Conservation (phyloP, 169 alveolate genomes). For the Plasmodium coatneyi region DNA sequence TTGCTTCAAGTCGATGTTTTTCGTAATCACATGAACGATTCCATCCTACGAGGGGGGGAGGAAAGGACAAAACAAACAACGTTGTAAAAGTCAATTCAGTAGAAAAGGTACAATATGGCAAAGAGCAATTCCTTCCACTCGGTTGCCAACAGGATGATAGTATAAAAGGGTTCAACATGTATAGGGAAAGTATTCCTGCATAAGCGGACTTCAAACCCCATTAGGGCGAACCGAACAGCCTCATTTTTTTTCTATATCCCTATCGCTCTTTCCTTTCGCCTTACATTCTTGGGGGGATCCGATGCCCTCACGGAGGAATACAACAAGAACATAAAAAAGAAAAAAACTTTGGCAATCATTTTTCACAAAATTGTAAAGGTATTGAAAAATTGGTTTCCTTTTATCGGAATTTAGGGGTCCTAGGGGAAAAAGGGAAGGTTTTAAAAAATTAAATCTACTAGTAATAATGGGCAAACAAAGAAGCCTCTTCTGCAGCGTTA, state of each 20-base stretch:
- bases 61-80: neutral
- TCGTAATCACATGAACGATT: conserved; percentile 20
- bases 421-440: neutral
- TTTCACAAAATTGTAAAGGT: neutral
- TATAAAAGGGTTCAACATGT: no score
- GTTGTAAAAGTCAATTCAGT: neutral
- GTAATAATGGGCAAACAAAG: neutral
- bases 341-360: neutral
- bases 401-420: neutral
- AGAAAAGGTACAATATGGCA: neutral
- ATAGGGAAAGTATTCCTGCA: no score
- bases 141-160: no score
- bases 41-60: conserved; percentile 33
- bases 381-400: neutral
- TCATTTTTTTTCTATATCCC: neutral
- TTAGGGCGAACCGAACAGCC: no score
- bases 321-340: neutral
- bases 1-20: conserved; percentile 43
- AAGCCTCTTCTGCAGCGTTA: neutral
- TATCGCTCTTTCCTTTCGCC: neutral
- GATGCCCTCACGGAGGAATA: neutral
- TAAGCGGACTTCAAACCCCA: no score
- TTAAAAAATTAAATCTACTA: neutral
- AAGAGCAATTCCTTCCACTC: no score
- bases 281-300: conserved; percentile 29